phyloP scores from a whole-genome alignment of 2,329 filamentous ascomycete genomes.

The Colletotrichum spaethianum region DNA sequence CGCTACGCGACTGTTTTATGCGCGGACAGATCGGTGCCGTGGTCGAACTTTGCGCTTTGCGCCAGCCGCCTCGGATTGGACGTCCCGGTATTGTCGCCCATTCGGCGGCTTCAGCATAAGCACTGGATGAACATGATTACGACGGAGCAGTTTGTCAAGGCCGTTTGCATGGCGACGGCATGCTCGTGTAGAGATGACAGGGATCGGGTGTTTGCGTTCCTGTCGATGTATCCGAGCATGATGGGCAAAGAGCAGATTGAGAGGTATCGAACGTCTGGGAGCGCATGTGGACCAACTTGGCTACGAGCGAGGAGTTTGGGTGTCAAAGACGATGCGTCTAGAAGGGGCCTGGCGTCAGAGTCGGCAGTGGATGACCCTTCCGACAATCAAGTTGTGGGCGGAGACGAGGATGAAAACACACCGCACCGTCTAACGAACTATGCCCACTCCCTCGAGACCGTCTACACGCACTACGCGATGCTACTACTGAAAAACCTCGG shows the following conservation, averaged over 20 bases:
- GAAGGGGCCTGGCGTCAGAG: not conserved
- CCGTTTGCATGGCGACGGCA: conserved; percentile 1
- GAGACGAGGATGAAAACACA: not conserved
- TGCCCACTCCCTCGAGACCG: not conserved
- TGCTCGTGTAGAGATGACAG: not conserved
- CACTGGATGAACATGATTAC: conserved; percentile 8
- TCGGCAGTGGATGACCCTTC: not conserved
- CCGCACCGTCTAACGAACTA: not conserved
- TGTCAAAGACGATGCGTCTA: not conserved
- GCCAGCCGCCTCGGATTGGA: not conserved
- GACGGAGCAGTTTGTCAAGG: conserved; percentile 19
- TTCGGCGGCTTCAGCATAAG: not conserved
- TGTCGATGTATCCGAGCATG: conserved; percentile 11
- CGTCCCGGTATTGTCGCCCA: conserved; percentile 2
- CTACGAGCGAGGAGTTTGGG: not conserved
- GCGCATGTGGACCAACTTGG: not conserved
- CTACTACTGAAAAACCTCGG: conserved; percentile 5
- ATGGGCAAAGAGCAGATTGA: conserved; percentile 16
- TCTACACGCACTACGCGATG: conserved; percentile 13
- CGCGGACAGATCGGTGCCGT: not conserved
- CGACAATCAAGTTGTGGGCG: too few species aligned
- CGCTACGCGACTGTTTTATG: conserved; percentile 6
- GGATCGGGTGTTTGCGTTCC: conserved; percentile 22
- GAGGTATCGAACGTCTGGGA: not conserved
- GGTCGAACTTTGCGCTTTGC: conserved; percentile 18